Evolutionary conservation across 345 rosid species (phyloP).

Genomic region (Ricinus communis): DNA sequence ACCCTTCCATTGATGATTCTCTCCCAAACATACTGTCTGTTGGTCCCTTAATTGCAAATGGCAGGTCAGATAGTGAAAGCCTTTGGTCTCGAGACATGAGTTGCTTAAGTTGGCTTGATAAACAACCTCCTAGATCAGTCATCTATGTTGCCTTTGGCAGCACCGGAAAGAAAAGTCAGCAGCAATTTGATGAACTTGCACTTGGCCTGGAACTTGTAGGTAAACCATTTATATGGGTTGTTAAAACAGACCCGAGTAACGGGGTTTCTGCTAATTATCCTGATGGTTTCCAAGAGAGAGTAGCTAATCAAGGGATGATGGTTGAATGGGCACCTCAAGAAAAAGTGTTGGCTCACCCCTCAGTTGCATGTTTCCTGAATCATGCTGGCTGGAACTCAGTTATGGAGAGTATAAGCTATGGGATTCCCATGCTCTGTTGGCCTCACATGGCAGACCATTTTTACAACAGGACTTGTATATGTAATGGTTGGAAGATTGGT

Average conservation of each 20-base stretch:
- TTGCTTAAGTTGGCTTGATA: constrained; percentile 16
- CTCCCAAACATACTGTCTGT: constrained; percentile 5
- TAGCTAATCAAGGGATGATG: neutral
- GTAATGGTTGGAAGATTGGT: no score
- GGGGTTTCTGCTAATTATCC: neutral
- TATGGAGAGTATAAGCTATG: no score
- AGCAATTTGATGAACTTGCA: constrained; percentile 11
- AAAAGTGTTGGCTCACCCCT: constrained; percentile 18
- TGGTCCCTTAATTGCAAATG: constrained; percentile 9
- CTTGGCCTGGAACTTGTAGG: constrained; percentile 12
- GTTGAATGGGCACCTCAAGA: constrained; percentile 21
- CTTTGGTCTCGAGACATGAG: constrained; percentile 5
- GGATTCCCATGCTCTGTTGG: no score
- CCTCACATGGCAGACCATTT: no score
- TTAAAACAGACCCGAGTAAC: neutral
- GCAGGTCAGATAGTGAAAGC: neutral
- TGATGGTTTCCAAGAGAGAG: neutral
- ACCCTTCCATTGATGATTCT: neutral
- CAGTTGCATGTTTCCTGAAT: constrained; percentile 13
- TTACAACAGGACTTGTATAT: no score
- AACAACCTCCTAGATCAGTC: constrained; percentile 11
- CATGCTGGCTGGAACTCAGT: constrained; percentile 16
- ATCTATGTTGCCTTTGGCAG: constrained; percentile 18
- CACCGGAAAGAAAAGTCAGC: neutral
- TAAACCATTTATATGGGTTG: constrained; percentile 15